Percentiles rank a stretch among this genome's conserved stretches.
phyloP scores from a whole-genome alignment of 2,329 filamentous ascomycete genomes.

The Leptosphaerulina australis region DNA sequence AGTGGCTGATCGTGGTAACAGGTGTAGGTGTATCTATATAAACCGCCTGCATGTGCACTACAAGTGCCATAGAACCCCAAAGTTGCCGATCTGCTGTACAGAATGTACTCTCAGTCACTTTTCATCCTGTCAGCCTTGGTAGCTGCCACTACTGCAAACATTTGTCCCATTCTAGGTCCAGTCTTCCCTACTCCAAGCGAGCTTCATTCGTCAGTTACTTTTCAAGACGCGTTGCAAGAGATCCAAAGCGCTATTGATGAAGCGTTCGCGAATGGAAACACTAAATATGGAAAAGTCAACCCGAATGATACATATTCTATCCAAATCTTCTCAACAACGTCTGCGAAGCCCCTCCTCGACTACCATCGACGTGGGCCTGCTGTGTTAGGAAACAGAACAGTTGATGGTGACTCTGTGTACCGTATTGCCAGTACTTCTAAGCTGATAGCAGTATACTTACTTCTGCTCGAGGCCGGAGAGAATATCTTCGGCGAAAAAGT shows the following conservation, averaged over 20 bases:
- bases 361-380: slow-evolving; percentile 15
- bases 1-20: background rate
- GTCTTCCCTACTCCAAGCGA: slow-evolving; percentile 16
- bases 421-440: slow-evolving; percentile 52
- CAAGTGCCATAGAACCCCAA: background rate
- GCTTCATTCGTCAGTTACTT: background rate
- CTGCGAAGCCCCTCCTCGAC: slow-evolving; percentile 12
- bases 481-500: slow-evolving; percentile 47
- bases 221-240: background rate
- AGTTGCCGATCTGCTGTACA: background rate
- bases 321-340: slow-evolving; percentile 18
- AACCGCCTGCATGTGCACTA: background rate
- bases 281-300: slow-evolving; percentile 9
- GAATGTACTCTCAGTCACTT: background rate
- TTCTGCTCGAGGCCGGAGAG: slow-evolving; percentile 44
- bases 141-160: background rate
- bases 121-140: background rate
- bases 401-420: slow-evolving; percentile 52
- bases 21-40: background rate
- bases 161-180: slow-evolving; percentile 18
- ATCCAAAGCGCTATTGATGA: slow-evolving; percentile 9
- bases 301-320: slow-evolving; percentile 20
- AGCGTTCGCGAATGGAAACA: slow-evolving; percentile 14
- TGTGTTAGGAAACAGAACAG: slow-evolving; percentile 6
- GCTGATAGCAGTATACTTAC: slow-evolving; percentile 49